These are phyloP conservation scores for Magnusiomyces tetraspermus DNA, from an alignment of 1,139 yeast species.

Conservation along the genomic window DNA sequence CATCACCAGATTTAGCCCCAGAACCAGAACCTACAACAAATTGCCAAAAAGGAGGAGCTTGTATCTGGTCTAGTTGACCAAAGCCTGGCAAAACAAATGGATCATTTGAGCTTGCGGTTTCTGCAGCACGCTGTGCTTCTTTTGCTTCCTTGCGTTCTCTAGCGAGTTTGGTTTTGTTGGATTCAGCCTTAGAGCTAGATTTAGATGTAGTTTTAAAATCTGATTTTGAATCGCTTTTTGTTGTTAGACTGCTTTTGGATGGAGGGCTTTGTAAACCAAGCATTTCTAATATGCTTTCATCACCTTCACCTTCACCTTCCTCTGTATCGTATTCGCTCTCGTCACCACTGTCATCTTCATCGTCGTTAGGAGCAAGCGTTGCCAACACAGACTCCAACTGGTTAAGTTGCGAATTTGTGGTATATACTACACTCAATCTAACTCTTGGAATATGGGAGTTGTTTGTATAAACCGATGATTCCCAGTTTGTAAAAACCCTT, in stretches of 20 bases:
- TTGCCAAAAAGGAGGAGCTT: conserved; percentile 26
- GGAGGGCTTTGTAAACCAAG: neutral
- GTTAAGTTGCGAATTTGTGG: neutral
- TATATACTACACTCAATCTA: neutral
- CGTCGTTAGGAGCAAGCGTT: neutral
- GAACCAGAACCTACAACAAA: conserved; percentile 17
- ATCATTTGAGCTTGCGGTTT: neutral
- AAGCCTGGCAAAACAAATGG: conserved; percentile 2
- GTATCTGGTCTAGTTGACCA: conserved; percentile 17
- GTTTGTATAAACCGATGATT: conserved; percentile 28
- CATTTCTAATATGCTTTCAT: neutral
- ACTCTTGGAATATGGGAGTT: conserved; percentile 9
- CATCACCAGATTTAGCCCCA: too few species aligned
- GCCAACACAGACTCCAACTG: neutral
- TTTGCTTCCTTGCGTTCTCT: too few species aligned
- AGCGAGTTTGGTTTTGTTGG: too few species aligned
- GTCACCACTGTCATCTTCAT: neutral
- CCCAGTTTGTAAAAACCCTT: conserved; percentile 48
- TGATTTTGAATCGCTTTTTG: too few species aligned
- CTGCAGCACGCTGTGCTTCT: neutral
- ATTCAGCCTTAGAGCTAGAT: too few species aligned
- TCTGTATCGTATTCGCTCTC: neutral
- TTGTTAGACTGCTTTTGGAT: too few species aligned
- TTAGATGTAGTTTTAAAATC: too few species aligned
- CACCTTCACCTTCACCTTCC: too few species aligned